Percentiles rank a stretch among this genome's conserved stretches.
These are phyloP conservation scores for Elaeis oleifera DNA, from an alignment of 202 grass and related monocot species.

Conservation along the genomic window DNA sequence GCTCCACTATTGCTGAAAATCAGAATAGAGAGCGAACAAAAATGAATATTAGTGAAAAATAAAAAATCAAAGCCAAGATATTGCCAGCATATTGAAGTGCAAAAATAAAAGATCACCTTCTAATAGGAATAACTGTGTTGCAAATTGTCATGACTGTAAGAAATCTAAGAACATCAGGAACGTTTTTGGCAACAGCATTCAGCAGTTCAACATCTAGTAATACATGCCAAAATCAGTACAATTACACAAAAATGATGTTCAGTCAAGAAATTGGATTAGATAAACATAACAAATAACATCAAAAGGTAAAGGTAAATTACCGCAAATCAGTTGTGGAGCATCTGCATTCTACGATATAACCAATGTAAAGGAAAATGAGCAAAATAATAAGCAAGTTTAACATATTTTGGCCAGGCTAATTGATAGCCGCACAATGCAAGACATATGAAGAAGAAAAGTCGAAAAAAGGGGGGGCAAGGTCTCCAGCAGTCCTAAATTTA, in stretches of 20 bases:
- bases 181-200: slow-evolving; percentile 58
- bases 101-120: slow-evolving; percentile 34
- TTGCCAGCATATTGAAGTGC: not conserved
- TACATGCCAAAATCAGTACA: slow-evolving; percentile 1
- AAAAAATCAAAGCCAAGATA: slow-evolving; percentile 3
- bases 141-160: slow-evolving; percentile 80
- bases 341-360: not conserved
- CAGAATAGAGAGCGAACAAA: slow-evolving; percentile 11
- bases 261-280: too few relatives aligned
- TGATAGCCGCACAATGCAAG: too few relatives aligned
- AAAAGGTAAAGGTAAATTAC: too few relatives aligned
- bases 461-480: too few relatives aligned
- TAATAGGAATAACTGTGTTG: slow-evolving; percentile 85
- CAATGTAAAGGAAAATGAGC: not conserved
- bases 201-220: slow-evolving; percentile 53
- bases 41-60: slow-evolving; percentile 22
- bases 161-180: slow-evolving; percentile 74
- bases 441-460: too few relatives aligned
- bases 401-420: too few relatives aligned
- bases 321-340: too few relatives aligned
- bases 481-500: too few relatives aligned
- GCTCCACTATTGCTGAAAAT: slow-evolving; percentile 42
- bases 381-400: too few relatives aligned
- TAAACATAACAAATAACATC: too few relatives aligned
- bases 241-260: slow-evolving; percentile 2